These are phyloP conservation scores for Tetrahymena malaccensis DNA, from an alignment of 73 alveolate genomes.

Conservation along the genomic window DNA sequence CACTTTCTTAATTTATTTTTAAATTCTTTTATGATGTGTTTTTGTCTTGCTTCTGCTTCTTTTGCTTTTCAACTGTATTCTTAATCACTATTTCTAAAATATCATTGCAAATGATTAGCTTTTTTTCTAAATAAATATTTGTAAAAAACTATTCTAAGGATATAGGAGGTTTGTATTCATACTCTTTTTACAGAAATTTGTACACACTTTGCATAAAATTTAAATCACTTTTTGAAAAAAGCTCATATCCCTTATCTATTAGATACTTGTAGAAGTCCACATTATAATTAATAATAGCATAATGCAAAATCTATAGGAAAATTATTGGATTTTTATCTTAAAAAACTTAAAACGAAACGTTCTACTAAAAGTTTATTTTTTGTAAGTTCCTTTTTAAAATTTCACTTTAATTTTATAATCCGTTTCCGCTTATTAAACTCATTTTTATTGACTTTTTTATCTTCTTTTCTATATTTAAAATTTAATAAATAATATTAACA, in stretches of 20 bases:
- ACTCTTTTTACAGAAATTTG: slow-evolving; percentile 46
- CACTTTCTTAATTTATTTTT: neutral
- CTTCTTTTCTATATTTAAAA: neutral
- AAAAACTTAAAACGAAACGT: slow-evolving; percentile 27
- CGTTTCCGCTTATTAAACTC: neutral
- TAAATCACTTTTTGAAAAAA: slow-evolving; percentile 58
- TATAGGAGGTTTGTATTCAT: slow-evolving; percentile 49
- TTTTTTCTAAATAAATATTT: slow-evolving; percentile 51
- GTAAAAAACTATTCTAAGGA: slow-evolving; percentile 51
- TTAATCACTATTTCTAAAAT: slow-evolving; percentile 48
- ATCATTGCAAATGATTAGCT: slow-evolving; percentile 53
- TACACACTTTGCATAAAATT: slow-evolving; percentile 56
- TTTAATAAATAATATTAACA: too few species aligned
- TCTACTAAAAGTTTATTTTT: slow-evolving; percentile 40
- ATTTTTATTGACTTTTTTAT: neutral
- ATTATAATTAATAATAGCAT: slow-evolving; percentile 46
- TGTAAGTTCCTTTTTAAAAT: slow-evolving; percentile 3
- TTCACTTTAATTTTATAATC: neutral
- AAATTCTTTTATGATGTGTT: neutral
- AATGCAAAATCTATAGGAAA: slow-evolving; percentile 50
- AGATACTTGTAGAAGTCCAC: slow-evolving; percentile 46
- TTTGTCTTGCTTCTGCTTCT: neutral
- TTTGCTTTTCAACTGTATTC: slow-evolving; percentile 32
- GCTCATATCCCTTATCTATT: slow-evolving; percentile 56
- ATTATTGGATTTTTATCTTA: slow-evolving; percentile 51